Evolutionary conservation across 345 rosid species (phyloP), one percentile per base, ranked within the genome.

Genomic region (Hibiscus mutabilis): DNA sequence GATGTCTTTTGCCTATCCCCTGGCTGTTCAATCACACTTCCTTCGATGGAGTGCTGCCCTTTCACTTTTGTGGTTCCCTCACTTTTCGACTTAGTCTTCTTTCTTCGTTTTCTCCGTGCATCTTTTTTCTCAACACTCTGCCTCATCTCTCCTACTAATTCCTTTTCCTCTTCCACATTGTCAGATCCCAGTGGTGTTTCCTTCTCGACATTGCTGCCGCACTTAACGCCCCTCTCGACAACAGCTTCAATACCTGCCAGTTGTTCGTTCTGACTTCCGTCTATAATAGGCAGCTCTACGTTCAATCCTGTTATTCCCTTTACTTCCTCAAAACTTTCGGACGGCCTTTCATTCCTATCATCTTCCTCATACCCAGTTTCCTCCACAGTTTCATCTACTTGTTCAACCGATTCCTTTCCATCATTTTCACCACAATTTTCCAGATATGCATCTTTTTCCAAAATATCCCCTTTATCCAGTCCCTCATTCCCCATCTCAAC

Each of bases 281-380:
- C 64, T 22, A 33, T 22, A 9, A 12, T 53, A 2, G 70, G 64
- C 14, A 70, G 56, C 69, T 74, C 63, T 27, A 46, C 33, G 33
- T 68, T 66, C 55, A 47, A 14, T 64, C 58, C 56, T 13, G 14
- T 18, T 4, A 60, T 42, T 33, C 46, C 62, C 62, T 66, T 60
- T 40, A 60, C 70, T 47, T 58, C 61, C 76, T 77, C 82, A 1
- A 49, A 70, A 37, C 53, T 61, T 37, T 55, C 1, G 11, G 5
- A 18, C n/a, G 59, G 47, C 19, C 42, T 40, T 63, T 40, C 68
- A 37, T 63, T 13, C n/a, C 40, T 18, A 63, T 37, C 5, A 19
- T 63, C 29, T 10, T 13, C 49, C 21, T 27, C 37, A 14, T 19
- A 19, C 19, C 16, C 16, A 4, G 8, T 35, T 61, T 4, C 49